These are phyloP conservation scores for Nannochloropsis gaditana DNA, from an alignment of 108 stramenopile genomes.

Conservation along the genomic window DNA sequence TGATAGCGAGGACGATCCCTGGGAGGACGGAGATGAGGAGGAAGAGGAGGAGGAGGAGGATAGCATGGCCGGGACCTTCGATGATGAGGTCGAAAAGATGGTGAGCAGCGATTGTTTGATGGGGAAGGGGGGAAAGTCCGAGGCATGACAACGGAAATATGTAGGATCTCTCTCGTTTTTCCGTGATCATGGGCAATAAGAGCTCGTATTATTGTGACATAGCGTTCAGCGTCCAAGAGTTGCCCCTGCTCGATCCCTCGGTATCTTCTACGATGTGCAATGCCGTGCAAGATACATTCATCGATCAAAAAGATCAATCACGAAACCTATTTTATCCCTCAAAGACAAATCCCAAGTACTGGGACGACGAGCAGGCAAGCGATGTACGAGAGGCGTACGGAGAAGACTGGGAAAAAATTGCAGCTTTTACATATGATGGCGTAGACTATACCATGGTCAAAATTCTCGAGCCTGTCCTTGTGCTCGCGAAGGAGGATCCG, in stretches of 20 bases:
- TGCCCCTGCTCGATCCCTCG: too few relatives aligned
- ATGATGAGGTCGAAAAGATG: background rate
- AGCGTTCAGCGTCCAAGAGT: too few relatives aligned
- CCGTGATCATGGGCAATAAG: too few relatives aligned
- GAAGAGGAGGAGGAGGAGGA: background rate
- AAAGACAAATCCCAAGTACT: background rate
- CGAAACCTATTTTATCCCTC: too few relatives aligned
- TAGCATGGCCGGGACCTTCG: background rate
- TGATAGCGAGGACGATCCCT: background rate
- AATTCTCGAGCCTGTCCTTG: conserved; percentile 10
- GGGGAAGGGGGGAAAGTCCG: too few relatives aligned
- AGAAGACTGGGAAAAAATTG: conserved; percentile 15
- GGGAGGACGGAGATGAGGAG: background rate
- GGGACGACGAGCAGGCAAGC: conserved; percentile 4
- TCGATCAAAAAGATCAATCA: too few relatives aligned
- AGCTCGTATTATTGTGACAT: too few relatives aligned
- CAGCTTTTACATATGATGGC: conserved; percentile 1
- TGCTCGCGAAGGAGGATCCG: conserved; percentile 11
- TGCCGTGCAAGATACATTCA: too few relatives aligned
- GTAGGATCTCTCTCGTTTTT: too few relatives aligned
- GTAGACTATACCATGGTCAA: conserved; percentile 18
- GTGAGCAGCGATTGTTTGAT: background rate
- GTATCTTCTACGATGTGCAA: too few relatives aligned
- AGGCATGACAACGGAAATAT: too few relatives aligned
- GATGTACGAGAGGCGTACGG: conserved; percentile 6